Percentiles rank a stretch among this genome's conserved stretches.
Conservation (phyloP, 352 stramenopile genomes). For the Phytophthora pistaciae region DNA sequence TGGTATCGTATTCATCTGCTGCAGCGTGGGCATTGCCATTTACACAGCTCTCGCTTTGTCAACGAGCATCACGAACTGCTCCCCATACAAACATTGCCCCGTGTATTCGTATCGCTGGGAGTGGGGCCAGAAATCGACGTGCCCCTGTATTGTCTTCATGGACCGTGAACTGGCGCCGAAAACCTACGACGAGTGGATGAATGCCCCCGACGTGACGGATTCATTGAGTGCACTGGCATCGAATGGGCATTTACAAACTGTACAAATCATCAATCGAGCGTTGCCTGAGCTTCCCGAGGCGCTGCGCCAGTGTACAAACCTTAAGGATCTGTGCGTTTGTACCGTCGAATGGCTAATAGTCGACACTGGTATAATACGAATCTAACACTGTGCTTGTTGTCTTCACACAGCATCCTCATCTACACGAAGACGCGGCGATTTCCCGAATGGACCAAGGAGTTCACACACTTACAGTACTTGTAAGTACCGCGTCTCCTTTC, state of each 20-base stretch:
- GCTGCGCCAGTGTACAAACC: conserved; percentile 36
- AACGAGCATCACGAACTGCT: conserved; percentile 40
- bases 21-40: conserved; percentile 37
- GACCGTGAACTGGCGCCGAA: conserved; percentile 29
- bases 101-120: conserved; percentile 59
- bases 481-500: conserved; percentile 24
- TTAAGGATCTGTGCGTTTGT: conserved; percentile 32
- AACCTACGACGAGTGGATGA: conserved; percentile 46
- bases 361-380: no score
- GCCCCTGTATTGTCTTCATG: conserved; percentile 52
- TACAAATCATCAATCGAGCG: conserved; percentile 57
- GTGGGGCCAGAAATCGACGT: conserved; percentile 17
- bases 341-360: neutral
- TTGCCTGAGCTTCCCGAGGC: conserved; percentile 41
- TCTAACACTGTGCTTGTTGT: neutral
- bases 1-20: conserved; percentile 50
- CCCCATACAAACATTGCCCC: conserved; percentile 38
- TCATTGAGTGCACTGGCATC: conserved; percentile 36
- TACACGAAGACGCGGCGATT: conserved; percentile 41
- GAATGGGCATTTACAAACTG: conserved; percentile 38
- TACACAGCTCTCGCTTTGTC: conserved; percentile 40
- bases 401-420: conserved; percentile 34
- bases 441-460: conserved; percentile 38
- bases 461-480: conserved; percentile 43
- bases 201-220: conserved; percentile 41